Conservation (phyloP, 176 grass and related monocot species). For the Zea luxurians region DNA sequence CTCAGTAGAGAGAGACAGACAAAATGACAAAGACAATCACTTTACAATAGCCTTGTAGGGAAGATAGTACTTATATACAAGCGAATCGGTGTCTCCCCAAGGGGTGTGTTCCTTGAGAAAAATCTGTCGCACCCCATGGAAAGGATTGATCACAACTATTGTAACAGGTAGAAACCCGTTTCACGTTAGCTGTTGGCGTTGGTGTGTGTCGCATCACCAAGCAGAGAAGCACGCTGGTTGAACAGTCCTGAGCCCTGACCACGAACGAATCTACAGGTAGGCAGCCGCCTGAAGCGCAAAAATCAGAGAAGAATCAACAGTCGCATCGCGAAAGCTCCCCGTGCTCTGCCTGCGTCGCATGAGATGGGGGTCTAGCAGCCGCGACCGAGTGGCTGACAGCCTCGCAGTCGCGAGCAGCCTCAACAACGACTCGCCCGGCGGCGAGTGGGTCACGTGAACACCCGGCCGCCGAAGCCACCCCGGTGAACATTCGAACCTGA, state of each 20-base stretch:
- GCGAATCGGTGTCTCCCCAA: no score
- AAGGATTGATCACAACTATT: no score
- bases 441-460: slow-evolving; percentile 27
- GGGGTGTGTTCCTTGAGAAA: no score
- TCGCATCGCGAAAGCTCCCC: not conserved
- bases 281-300: no score
- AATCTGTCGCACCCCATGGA: no score
- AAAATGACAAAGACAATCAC: no score
- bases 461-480: no score
- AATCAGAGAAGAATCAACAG: not conserved
- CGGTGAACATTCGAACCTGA: slow-evolving; percentile 23
- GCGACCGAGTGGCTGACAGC: not conserved
- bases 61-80: no score
- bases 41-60: no score
- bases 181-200: not conserved
- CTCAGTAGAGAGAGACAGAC: no score
- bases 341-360: not conserved
- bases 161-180: not conserved
- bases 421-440: not conserved
- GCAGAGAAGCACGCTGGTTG: not conserved
- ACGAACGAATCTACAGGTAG: not conserved
- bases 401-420: slow-evolving; percentile 3
- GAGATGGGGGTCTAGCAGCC: not conserved
- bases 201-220: not conserved
- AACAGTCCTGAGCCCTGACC: not conserved